phyloP scores from a whole-genome alignment of 805 yeast genomes.

The Candida nonsorbophila region DNA sequence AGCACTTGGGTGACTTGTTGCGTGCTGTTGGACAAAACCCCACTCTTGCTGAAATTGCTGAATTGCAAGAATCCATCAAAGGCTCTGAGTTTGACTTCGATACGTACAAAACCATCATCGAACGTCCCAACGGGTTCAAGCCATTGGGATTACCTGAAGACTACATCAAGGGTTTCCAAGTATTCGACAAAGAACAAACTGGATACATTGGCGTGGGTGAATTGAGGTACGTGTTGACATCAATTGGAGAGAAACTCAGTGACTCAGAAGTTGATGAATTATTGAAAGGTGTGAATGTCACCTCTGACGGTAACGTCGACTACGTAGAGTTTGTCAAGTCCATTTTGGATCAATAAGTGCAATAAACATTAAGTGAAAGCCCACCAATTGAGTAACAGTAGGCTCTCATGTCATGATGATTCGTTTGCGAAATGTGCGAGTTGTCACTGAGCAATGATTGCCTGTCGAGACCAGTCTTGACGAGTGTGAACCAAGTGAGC shows the following conservation, averaged over 20 bases:
- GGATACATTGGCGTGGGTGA: slow-evolving; percentile 98
- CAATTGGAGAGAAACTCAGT: slow-evolving; percentile 89
- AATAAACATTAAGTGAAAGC: background rate
- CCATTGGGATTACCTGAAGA: slow-evolving; percentile 86
- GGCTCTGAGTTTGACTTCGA: slow-evolving; percentile 64
- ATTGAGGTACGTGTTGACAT: slow-evolving; percentile 87
- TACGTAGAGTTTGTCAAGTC: slow-evolving; percentile 93
- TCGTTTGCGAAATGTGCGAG: background rate
- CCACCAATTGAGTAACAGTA: background rate
- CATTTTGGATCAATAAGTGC: slow-evolving; percentile 72
- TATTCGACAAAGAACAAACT: slow-evolving; percentile 91
- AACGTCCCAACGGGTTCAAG: slow-evolving; percentile 85
- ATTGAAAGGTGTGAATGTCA: slow-evolving; percentile 89
- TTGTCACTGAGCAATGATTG: slow-evolving; percentile 1
- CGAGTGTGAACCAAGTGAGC: no score
- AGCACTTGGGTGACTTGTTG: slow-evolving; percentile 84
- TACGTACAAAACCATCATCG: slow-evolving; percentile 68
- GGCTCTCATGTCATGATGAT: background rate
- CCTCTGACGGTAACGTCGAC: slow-evolving; percentile 91
- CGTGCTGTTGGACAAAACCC: slow-evolving; percentile 99
- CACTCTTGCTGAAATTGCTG: slow-evolving; percentile 78
- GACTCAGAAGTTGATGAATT: slow-evolving; percentile 94
- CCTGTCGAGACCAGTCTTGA: no score
- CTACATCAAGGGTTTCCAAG: slow-evolving; percentile 89
- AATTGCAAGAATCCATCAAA: slow-evolving; percentile 37